Base-by-base conservation (phyloP, 306 rosid genomes). In the Fragaria vesca region DNA sequence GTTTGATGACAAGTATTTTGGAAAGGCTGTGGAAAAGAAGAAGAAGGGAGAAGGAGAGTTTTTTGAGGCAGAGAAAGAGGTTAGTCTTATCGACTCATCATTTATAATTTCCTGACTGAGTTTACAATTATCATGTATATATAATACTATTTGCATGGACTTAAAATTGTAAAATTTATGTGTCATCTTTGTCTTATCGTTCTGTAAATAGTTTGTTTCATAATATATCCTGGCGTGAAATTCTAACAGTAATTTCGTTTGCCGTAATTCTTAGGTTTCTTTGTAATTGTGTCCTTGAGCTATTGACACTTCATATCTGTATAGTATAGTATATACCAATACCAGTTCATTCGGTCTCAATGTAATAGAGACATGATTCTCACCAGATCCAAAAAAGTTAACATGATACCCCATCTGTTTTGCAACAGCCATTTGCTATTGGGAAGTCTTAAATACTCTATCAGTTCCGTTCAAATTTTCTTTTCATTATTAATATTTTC, bases 1-100 rank as follows among this genome's bases (percentile, higher is more conserved):
- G 70, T 80, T 84, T 57, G 84, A 72, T 69, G 87, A 84, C 68
- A 73, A 73, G 32, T 84, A 66, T 60, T 84, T 84, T 4, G 77
- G 74, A 12, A 81, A 77, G 80, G 75, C 63, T 45, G 80, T 10
- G 11, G 82, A 77, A 10, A 77, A 74, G 80, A 81, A 77, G 82
- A 73, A 73, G 80, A 84, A 84, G 62, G 80, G 80, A 2, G 85
- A 84, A 68, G 82, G 87, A 34, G 82, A 81, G 69, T 81, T 81
- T 60, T 81, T 84, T 60, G 84, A 73, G 75, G 82, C 82, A 12
- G 87, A 80, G 17, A 84, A 81, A 46, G 82, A 84, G 87, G 87
- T 80, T 50, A 34, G 66, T 17, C n/a, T 28, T 28, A 8, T 50
- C 9, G 5, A 52, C 45, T 38, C 26, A 30, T 71, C 20, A 12